Percentiles rank a stretch among this genome's conserved stretches.
Evolutionary conservation across 2,329 filamentous ascomycete species (phyloP).

Genomic region (Colletotrichum simmondsii): DNA sequence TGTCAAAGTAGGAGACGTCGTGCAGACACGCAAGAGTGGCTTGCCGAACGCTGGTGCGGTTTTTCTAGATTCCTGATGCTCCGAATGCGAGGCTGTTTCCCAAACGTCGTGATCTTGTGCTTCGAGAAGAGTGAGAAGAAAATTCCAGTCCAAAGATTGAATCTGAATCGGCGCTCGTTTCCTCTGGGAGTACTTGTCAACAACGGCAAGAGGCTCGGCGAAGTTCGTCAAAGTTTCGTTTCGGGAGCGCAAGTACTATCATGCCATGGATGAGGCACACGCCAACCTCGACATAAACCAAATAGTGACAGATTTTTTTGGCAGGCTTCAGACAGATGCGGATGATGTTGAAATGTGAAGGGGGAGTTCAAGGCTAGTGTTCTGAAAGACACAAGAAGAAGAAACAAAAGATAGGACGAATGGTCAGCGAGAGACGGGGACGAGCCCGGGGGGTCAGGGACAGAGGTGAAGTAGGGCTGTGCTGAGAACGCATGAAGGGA

Average conservation of each 20-base stretch:
- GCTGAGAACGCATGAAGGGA: conserved; percentile 44
- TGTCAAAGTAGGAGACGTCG: conserved; percentile 20
- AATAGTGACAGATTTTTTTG: conserved; percentile 21
- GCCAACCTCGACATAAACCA: conserved; percentile 18
- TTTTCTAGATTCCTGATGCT: neutral
- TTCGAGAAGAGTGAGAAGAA: conserved; percentile 35
- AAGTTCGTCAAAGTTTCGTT: conserved; percentile 36
- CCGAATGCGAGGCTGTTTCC: neutral
- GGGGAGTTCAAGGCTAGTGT: conserved; percentile 22
- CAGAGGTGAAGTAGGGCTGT: conserved; percentile 41
- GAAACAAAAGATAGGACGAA: conserved; percentile 42
- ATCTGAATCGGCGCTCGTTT: conserved; percentile 39
- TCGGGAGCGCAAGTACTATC: conserved; percentile 34
- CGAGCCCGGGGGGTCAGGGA: conserved; percentile 33
- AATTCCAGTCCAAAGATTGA: conserved; percentile 33
- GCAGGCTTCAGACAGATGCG: conserved; percentile 8
- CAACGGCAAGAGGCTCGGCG: conserved; percentile 3
- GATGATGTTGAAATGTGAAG: conserved; percentile 20
- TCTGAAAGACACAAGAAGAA: conserved; percentile 35
- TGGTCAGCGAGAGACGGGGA: conserved; percentile 32
- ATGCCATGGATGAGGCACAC: conserved; percentile 32
- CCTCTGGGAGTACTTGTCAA: conserved; percentile 15
- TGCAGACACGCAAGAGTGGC: conserved; percentile 1
- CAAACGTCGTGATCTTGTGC: neutral
- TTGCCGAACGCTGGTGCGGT: conserved; percentile 22